These are phyloP conservation scores for Boletus hoseneyae DNA, from an alignment of 1,284 basidiomycete genomes.

Conservation along the genomic window DNA sequence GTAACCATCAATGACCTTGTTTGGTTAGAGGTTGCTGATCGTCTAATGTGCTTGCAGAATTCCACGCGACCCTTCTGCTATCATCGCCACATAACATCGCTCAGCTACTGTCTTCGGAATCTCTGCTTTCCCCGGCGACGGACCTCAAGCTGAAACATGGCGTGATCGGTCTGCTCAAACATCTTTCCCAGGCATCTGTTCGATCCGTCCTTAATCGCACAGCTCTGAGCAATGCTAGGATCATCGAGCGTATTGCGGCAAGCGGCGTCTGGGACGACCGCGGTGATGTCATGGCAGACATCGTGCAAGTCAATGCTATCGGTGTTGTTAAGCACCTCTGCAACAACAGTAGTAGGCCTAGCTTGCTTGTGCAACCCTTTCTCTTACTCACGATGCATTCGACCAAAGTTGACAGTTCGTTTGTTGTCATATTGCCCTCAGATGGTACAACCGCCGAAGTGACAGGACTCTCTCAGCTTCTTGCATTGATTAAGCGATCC, in stretches of 20 bases:
- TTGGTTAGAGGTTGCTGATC: constrained; percentile 3
- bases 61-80: constrained; percentile 59
- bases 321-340: constrained; percentile 89
- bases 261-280: constrained; percentile 72
- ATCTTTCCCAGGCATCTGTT: constrained; percentile 71
- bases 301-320: constrained; percentile 86
- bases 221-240: constrained; percentile 57
- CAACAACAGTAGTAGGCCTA: constrained; percentile 61
- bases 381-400: constrained; percentile 12
- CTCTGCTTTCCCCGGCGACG: constrained; percentile 46
- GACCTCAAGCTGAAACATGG: constrained; percentile 86
- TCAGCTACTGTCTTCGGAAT: constrained; percentile 47
- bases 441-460: constrained; percentile 24
- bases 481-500: constrained; percentile 74
- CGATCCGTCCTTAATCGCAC: constrained; percentile 60
- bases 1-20: constrained; percentile 39
- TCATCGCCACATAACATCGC: constrained; percentile 52
- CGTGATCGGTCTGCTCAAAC: constrained; percentile 78
- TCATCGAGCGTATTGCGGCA: constrained; percentile 60
- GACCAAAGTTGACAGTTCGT: constrained; percentile 59
- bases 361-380: constrained; percentile 3
- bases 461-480: constrained; percentile 63
- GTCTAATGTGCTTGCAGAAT: constrained; percentile 43
- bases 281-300: constrained; percentile 71
- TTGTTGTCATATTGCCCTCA: constrained; percentile 51